These are phyloP conservation scores for Naegleria fowleri DNA, from an alignment of 208 protist genomes.

Conservation along the genomic window DNA sequence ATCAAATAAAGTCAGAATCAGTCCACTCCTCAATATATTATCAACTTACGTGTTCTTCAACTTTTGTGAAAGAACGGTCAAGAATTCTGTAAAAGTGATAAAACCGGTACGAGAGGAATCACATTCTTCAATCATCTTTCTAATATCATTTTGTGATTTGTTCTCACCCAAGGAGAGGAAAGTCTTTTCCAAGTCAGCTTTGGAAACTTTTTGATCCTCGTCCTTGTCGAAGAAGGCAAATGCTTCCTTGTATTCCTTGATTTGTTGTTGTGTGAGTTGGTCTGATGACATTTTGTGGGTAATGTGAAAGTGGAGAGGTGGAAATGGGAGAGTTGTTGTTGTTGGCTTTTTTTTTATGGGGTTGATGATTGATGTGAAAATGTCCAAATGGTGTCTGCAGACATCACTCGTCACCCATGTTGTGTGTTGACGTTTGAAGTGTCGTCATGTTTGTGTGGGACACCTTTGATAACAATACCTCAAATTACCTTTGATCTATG, in stretches of 20 bases:
- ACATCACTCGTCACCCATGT: not conserved
- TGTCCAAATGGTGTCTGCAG: too few relatives aligned
- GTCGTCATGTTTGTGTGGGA: not conserved
- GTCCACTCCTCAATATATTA: too few relatives aligned
- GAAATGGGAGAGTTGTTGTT: not conserved
- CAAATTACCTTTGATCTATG: too few relatives aligned
- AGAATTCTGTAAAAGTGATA: slow-evolving; percentile 5
- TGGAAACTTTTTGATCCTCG: slow-evolving; percentile 8
- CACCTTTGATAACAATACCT: too few relatives aligned
- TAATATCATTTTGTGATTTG: not conserved
- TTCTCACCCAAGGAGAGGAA: not conserved
- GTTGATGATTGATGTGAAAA: not conserved
- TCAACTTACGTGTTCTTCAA: slow-evolving; percentile 1
- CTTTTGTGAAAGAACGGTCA: not conserved
- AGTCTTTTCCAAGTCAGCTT: not conserved
- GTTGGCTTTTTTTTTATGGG: not conserved
- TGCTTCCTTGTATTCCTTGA: slow-evolving; percentile 15
- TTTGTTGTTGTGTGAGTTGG: slow-evolving; percentile 4
- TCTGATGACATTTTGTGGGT: not conserved
- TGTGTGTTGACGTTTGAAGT: not conserved
- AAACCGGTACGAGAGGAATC: not conserved
- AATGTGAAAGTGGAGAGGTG: too few relatives aligned
- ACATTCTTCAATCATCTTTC: slow-evolving; percentile 27
- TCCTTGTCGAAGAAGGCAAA: slow-evolving; percentile 19
- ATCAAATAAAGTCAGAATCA: too few relatives aligned